Percentiles rank a stretch among this genome's conserved stretches.
These are phyloP conservation scores for Trametes cinnabarina DNA, from an alignment of 768 basidiomycete species.

Conservation along the genomic window DNA sequence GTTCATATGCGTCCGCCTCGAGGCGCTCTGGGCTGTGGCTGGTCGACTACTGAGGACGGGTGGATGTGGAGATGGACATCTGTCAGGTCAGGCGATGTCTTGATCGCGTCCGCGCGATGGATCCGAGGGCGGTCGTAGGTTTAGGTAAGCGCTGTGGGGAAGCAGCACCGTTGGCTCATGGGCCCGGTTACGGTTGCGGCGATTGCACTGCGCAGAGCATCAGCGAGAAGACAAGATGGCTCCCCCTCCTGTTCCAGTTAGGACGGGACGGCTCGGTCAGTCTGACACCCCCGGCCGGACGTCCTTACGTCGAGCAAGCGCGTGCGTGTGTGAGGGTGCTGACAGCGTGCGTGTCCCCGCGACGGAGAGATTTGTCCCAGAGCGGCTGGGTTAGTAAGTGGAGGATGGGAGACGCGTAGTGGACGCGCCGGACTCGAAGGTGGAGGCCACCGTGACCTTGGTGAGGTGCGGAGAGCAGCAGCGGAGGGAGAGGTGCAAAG, in stretches of 20 bases:
- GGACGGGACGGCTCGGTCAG: no score
- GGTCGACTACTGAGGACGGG: background rate
- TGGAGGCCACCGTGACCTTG: background rate
- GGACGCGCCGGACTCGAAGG: background rate
- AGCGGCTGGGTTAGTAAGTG: no score
- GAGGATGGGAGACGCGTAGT: background rate
- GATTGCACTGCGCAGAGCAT: conserved; percentile 6
- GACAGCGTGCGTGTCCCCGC: no score
- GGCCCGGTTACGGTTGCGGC: conserved; percentile 4
- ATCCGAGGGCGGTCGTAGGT: conserved; percentile 22
- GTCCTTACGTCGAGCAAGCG: background rate
- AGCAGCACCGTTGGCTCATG: conserved; percentile 7
- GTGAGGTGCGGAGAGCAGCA: background rate
- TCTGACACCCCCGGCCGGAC: no score
- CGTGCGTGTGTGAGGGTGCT: background rate
- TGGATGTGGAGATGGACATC: conserved; percentile 8
- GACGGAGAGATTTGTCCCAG: no score
- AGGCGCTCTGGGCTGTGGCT: background rate
- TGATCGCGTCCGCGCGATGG: conserved; percentile 19
- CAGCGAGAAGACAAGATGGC: conserved; percentile 12
- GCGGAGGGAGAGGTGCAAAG: background rate
- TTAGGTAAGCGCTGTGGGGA: conserved; percentile 24
- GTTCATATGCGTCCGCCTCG: background rate
- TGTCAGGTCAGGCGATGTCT: conserved; percentile 12
- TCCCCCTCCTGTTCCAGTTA: background rate